phyloP scores from a whole-genome alignment of 305 asterid species.

The Salvia sclarea region DNA sequence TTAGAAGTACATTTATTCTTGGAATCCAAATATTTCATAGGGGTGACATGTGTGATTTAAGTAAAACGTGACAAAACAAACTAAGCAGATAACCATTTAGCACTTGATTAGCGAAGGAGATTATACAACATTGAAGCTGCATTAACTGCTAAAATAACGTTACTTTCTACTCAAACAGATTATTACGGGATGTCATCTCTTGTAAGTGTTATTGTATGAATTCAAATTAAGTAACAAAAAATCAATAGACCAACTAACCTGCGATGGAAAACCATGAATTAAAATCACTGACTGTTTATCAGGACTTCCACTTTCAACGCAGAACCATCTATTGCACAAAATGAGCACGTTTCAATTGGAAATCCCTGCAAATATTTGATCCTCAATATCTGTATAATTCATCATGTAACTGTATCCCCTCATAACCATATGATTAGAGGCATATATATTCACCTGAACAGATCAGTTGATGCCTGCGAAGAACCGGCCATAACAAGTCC shows the following conservation, averaged over 20 bases:
- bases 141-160: not conserved
- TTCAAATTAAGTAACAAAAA: not conserved
- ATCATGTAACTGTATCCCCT: constrained; percentile 5
- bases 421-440: constrained; percentile 14
- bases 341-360: constrained; percentile 73
- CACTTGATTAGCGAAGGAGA: not conserved
- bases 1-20: not conserved
- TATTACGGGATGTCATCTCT: not conserved
- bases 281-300: constrained; percentile 62
- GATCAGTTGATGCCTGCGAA: constrained; percentile 76
- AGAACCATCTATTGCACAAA: constrained; percentile 96
- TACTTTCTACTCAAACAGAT: not conserved
- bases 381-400: constrained; percentile 55
- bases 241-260: constrained; percentile 57
- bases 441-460: constrained; percentile 60
- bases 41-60: too few relatives aligned
- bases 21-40: constrained; percentile 15
- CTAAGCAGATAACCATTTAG: not conserved
- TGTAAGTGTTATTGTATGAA: not conserved
- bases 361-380: constrained; percentile 77
- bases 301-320: constrained; percentile 73
- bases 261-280: constrained; percentile 89
- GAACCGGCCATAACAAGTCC: constrained; percentile 82
- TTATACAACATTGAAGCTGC: not conserved
- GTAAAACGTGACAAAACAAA: constrained; percentile 8